These are phyloP conservation scores for Gymnopilus dilepis DNA, from an alignment of 768 basidiomycete genomes.

Conservation along the genomic window DNA sequence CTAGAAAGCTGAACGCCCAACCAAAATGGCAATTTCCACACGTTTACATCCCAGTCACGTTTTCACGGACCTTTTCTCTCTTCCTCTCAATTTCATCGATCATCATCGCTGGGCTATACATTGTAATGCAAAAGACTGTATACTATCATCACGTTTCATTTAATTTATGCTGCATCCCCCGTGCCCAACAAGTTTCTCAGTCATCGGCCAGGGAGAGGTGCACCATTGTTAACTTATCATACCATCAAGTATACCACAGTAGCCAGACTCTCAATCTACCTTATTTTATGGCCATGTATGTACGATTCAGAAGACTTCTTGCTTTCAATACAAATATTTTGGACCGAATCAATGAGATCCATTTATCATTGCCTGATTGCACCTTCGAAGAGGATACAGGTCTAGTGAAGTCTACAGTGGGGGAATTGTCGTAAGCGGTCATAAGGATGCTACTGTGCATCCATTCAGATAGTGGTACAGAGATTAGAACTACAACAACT, in stretches of 20 bases:
- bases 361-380: no score
- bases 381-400: no score
- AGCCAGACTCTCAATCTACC: not conserved
- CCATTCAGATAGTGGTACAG: not conserved
- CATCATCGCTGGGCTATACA: not conserved
- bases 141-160: not conserved
- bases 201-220: not conserved
- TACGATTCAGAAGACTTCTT: no score
- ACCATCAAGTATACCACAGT: slow-evolving; percentile 1
- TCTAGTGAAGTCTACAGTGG: no score
- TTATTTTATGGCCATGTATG: not conserved
- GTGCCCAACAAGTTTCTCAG: not conserved
- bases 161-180: slow-evolving; percentile 1
- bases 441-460: no score
- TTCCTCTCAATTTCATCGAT: not conserved
- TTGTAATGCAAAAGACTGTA: slow-evolving; percentile 5
- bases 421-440: no score
- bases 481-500: not conserved
- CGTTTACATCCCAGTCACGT: not conserved
- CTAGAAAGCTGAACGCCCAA: no score
- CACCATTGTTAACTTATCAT: not conserved
- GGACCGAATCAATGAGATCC: no score
- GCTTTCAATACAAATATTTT: no score
- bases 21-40: not conserved
- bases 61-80: not conserved